Evolutionary conservation across 2,329 filamentous ascomycete genomes (phyloP), one percentile per base, ranked within the genome.

Genomic region (Colletotrichum orchidophilum): DNA sequence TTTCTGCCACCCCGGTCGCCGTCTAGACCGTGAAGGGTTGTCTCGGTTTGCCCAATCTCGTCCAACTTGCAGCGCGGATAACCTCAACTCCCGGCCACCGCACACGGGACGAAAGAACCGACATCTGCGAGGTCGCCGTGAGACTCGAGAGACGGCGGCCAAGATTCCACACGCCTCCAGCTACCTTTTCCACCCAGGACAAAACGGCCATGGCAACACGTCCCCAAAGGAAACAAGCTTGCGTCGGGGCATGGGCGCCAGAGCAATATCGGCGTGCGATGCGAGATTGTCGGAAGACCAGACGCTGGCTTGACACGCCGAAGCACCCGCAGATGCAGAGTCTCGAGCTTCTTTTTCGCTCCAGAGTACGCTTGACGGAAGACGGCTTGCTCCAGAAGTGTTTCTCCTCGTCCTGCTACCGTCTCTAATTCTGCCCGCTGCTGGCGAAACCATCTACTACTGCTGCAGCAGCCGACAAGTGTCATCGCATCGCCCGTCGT

Each of bases 31-130:
- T 46, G 39, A 46, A 46, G 39, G 39, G 15, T 46, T 46, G 39
- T 46, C 39, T 46, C 39, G 18, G 33, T 55, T 64, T 63, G 58
- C 33, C 29, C 46, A 27, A 24, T 31, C 26, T 33, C n/a, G 59
- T 67, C n/a, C 69, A 55, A 54, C 42, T 35, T 18, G 18, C 58
- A 58, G 65, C 64, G 65, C 64, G 58, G 64, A 71, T 49, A 49
- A 58, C 52, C 64, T 69, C 35, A 49, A 57, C 58, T 69, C 69
- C 68, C 64, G 64, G 64, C 64, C 68, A 58, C 58, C 68, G 64
- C 27, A 71, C 68, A 63, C 46, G 46, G 53, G 64, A 71, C 53
- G 64, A 63, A 59, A 54, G 50, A 18, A 29, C 42, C 50, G 33
- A 46, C 63, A 39, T n/a, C 60, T 68, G 58, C 42, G 42, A 68